phyloP scores from a whole-genome alignment of 805 yeast species.

The Pichia eremophila region DNA sequence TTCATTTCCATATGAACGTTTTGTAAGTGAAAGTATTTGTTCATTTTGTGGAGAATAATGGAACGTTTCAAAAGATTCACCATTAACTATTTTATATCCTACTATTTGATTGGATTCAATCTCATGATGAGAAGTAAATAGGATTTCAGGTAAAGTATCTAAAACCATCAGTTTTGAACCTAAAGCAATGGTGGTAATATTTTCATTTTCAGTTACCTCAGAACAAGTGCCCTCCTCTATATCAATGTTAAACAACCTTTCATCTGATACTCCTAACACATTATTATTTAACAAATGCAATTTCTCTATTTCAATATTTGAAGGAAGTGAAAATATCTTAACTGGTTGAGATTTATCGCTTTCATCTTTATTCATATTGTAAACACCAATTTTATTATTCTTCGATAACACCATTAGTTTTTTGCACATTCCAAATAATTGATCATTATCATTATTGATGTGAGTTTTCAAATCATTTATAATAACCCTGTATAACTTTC shows the following conservation, averaged over 20 bases:
- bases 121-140: slow-evolving; percentile 7
- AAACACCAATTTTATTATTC: slow-evolving; percentile 33
- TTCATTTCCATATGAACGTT: slow-evolving; percentile 31
- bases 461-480: background rate
- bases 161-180: too few species aligned
- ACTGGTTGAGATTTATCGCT: background rate
- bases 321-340: background rate
- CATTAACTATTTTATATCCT: slow-evolving; percentile 10
- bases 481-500: background rate
- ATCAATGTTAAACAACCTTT: slow-evolving; percentile 1
- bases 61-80: slow-evolving; percentile 15
- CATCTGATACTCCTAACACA: background rate
- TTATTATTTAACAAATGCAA: slow-evolving; percentile 9
- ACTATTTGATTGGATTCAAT: slow-evolving; percentile 4
- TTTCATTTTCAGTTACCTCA: too few species aligned
- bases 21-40: slow-evolving; percentile 30
- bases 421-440: slow-evolving; percentile 38
- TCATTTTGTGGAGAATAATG: slow-evolving; percentile 18
- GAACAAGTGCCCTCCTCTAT: background rate
- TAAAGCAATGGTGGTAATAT: too few species aligned
- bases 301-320: background rate
- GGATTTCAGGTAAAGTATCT: too few species aligned
- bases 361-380: slow-evolving; percentile 30
- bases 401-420: slow-evolving; percentile 32
- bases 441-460: background rate